A percentile compares a stretch with the other conserved stretches of the same genome.
Evolutionary conservation across 768 basidiomycete species (phyloP).

Genomic region (Leccinum obscurum): DNA sequence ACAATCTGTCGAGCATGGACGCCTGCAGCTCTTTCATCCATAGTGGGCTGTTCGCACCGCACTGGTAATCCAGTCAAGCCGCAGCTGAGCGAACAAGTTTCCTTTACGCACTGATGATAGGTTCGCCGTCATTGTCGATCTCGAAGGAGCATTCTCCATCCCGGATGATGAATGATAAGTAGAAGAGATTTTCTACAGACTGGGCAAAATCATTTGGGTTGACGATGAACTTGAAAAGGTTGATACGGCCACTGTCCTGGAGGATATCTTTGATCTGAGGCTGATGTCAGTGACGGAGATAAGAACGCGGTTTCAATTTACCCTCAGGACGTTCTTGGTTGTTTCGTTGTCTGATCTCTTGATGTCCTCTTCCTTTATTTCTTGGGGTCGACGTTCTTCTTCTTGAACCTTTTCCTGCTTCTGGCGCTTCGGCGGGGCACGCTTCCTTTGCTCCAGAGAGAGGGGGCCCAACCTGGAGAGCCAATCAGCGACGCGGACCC

Average conservation of each 20-base stretch:
- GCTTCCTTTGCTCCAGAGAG: constrained; percentile 81
- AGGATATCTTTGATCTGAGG: constrained; percentile 64
- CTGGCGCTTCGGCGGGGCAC: constrained; percentile 56
- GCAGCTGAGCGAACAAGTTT: neutral
- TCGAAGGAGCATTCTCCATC: constrained; percentile 82
- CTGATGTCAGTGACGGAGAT: constrained; percentile 1
- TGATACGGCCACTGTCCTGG: constrained; percentile 49
- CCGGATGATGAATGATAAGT: constrained; percentile 88
- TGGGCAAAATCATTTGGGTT: constrained; percentile 92
- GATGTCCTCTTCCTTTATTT: constrained; percentile 83
- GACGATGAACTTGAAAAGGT: constrained; percentile 84
- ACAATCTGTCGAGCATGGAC: constrained; percentile 83
- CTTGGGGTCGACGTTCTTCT: constrained; percentile 70
- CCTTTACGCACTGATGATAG: constrained; percentile 63
- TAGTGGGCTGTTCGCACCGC: constrained; percentile 60
- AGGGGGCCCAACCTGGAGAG: constrained; percentile 86
- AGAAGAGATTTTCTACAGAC: constrained; percentile 96
- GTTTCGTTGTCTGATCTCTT: constrained; percentile 85
- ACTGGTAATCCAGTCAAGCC: constrained; percentile 37
- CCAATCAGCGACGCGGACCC: constrained; percentile 15
- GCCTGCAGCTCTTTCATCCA: constrained; percentile 62
- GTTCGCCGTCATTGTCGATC: constrained; percentile 64
- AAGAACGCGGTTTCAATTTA: constrained; percentile 36
- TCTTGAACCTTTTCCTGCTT: constrained; percentile 73
- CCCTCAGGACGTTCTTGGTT: constrained; percentile 77